Evolutionary conservation across 1,284 basidiomycete genomes (phyloP).

Genomic region (Bjerkandera adusta): DNA sequence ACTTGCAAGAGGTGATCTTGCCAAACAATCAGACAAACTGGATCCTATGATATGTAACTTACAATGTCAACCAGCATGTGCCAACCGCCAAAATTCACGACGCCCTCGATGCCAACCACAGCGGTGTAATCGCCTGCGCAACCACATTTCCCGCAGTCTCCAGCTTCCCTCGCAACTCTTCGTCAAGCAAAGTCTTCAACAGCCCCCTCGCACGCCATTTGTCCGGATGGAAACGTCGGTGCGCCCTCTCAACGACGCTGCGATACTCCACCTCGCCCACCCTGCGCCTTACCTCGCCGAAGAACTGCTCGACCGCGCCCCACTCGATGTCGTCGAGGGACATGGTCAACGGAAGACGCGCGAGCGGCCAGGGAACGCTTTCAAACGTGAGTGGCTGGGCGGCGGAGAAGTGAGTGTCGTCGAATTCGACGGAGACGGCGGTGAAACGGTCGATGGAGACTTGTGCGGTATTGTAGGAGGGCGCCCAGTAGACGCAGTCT

Average conservation of each 20-base stretch:
- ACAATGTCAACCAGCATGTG: too few species aligned
- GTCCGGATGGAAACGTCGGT: conserved; percentile 15
- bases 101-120: conserved; percentile 3
- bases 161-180: conserved; percentile 2
- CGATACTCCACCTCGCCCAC: conserved; percentile 2
- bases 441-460: conserved; percentile 7
- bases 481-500: background rate
- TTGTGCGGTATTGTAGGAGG: background rate
- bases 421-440: conserved; percentile 8
- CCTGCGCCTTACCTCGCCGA: background rate
- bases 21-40: too few species aligned
- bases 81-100: background rate
- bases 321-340: conserved; percentile 8
- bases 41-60: too few species aligned
- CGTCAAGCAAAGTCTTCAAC: conserved; percentile 8
- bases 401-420: conserved; percentile 3
- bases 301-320: conserved; percentile 12
- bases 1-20: too few species aligned
- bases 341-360: conserved; percentile 3
- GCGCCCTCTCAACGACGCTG: conserved; percentile 7
- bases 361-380: conserved; percentile 11
- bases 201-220: conserved; percentile 12
- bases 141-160: conserved; percentile 12
- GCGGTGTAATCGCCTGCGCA: conserved; percentile 13
- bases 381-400: conserved; percentile 10